Evolutionary conservation across 1,284 basidiomycete genomes (phyloP).

Genomic region (Termitomyces sp.): DNA sequence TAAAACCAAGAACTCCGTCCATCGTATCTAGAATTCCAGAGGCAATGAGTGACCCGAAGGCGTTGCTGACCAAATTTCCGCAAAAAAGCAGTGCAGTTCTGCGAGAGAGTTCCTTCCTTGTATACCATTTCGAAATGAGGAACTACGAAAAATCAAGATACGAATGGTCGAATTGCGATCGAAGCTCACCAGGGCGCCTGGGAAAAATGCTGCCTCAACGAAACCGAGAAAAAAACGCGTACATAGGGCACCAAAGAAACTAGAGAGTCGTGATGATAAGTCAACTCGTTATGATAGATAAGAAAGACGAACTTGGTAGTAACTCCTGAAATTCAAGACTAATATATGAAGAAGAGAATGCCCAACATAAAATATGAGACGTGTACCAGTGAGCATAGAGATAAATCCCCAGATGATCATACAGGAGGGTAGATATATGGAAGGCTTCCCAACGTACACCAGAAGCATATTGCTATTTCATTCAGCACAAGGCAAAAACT

Average conservation of each 20-base stretch:
- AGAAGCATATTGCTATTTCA: conserved; percentile 58
- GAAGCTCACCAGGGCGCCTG: conserved; percentile 37
- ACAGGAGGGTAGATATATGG: conserved; percentile 61
- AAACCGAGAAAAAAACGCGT: conserved; percentile 66
- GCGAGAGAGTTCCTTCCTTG: conserved; percentile 54
- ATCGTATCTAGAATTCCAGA: conserved; percentile 62
- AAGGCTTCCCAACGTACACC: conserved; percentile 65
- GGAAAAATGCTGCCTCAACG: conserved; percentile 62
- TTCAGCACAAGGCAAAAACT: neutral
- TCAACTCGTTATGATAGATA: neutral
- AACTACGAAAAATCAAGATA: conserved; percentile 27
- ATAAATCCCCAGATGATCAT: conserved; percentile 69
- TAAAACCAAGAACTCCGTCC: conserved; percentile 62
- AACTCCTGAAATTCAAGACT: conserved; percentile 24
- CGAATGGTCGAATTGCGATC: neutral
- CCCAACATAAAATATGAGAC: neutral
- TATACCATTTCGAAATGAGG: conserved; percentile 66
- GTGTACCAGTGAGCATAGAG: conserved; percentile 50
- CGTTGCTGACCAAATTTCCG: conserved; percentile 70
- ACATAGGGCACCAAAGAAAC: conserved; percentile 61
- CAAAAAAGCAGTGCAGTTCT: conserved; percentile 68
- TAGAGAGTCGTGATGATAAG: conserved; percentile 18
- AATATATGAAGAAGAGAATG: neutral
- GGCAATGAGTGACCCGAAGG: conserved; percentile 70
- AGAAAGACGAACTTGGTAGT: conserved; percentile 32